Evolutionary conservation across 1,284 basidiomycete species (phyloP), one percentile per base, ranked within the genome.

Genomic region (Flammula alnicola): DNA sequence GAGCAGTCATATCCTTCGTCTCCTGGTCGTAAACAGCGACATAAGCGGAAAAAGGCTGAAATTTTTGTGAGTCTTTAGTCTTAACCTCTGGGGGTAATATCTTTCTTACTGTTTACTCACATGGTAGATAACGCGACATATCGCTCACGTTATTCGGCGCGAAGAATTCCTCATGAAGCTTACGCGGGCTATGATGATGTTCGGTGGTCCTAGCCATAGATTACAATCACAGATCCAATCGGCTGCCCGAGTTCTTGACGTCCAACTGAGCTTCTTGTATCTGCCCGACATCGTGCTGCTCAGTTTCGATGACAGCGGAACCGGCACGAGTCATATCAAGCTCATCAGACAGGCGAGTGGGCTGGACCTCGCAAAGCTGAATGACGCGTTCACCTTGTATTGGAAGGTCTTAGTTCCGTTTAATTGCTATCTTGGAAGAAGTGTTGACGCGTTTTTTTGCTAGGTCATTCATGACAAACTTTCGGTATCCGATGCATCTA

Each of bases 101-200:
- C 22, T 47, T 20, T 44, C 22, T 9, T 52, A 29, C 33, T 52
- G 35, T 14, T 44, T 17, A 7, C 16, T 19, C 5, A 17, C 14
- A n/a, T 22, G 27, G 39, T 49, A 91, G 88, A 95, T 95, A 57
- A 94, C 93, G 30, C 88, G 88, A 59, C 93, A 95, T 63, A 89
- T 95, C 16, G 93, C 93, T 2, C 86, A 89, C 49, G 88, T 95
- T 56, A 77, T 95, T 39, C 84, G 88, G 60, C 80, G 95, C 14
- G 93, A 96, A 67, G 89, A 95, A 57, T 96, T 96, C 71, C 78
- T 97, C 51, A 74, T 95, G 66, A 96, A 96, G 74, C 81, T 96
- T 31, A 82, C 89, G 12, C 81, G 93, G 37, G 86, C 92, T 6
- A 82, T 97, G 76, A 95, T 96, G 92, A 95, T 95, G 92, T 96